These are phyloP conservation scores for Pleurotus citrinopileatus DNA, from an alignment of 768 basidiomycete genomes.

Conservation along the genomic window DNA sequence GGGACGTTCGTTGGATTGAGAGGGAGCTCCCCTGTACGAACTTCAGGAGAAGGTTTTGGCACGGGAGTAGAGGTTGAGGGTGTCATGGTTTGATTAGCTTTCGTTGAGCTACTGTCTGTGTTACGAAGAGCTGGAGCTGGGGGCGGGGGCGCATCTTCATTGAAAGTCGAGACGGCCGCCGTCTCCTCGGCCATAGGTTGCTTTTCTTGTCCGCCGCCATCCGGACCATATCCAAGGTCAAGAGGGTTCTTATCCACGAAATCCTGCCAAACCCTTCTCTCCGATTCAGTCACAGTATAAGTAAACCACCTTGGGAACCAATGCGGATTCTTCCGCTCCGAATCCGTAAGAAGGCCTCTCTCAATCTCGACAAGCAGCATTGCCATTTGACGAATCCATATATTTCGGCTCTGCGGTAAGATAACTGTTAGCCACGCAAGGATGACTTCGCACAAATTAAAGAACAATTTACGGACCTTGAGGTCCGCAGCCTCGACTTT, in stretches of 20 bases:
- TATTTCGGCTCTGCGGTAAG: neutral
- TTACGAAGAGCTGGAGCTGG: neutral
- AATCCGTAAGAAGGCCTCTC: neutral
- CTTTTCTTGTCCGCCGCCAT: neutral
- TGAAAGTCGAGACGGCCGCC: too few relatives aligned
- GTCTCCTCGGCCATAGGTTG: neutral
- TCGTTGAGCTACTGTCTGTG: neutral
- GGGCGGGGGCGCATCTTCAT: neutral
- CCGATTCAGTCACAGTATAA: neutral
- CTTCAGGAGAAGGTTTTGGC: neutral
- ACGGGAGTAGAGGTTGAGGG: neutral
- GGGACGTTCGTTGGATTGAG: neutral
- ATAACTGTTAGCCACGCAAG: neutral
- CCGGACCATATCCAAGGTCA: neutral
- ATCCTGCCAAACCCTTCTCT: neutral
- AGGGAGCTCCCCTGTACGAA: neutral
- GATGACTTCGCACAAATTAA: neutral
- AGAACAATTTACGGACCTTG: neutral
- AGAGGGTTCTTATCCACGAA: neutral
- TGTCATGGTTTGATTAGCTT: neutral
- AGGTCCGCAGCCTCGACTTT: neutral
- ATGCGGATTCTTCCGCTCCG: neutral
- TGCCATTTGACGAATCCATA: slow-evolving; percentile 1
- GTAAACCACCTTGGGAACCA: slow-evolving; percentile 3
- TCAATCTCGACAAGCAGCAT: neutral